Evolutionary conservation across 169 alveolate genomes (phyloP), one percentile per base, ranked within the genome.

Genomic region (Plasmodium sp.): DNA sequence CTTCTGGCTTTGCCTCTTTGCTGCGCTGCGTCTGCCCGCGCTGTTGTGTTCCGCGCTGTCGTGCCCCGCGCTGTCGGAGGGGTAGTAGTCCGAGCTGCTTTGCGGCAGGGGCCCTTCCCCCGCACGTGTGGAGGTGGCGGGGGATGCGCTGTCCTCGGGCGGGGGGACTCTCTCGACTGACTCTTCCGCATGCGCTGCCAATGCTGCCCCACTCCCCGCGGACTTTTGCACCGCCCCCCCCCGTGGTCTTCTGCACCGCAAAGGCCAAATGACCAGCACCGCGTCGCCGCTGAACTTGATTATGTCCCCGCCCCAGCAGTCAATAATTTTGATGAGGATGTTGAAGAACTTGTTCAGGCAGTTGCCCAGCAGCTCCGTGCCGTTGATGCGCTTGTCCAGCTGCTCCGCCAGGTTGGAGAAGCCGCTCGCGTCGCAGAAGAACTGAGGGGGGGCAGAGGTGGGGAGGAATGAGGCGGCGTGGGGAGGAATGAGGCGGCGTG

Each of bases 271-370:
- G 10, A 96, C 98, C 39, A 96, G 84, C 45, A 97, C 97, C 0
- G 98, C 99, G 62, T 95, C 98, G 3, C 99, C 99, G 74, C 98
- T 96, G 84, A 98, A 98, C 96, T 97, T 97, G 91, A 98, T 96
- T 31, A 98, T 97, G 84, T 97, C 99, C 1, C 98, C 99, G 5
- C 98, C 98, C 98, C 98, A 97, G 45, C 91, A 93, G 48, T 97
- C 96, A 4, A 97, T 97, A 41, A 97, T 96, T 58, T 96, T 94
- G 4, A 97, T 97, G 51, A 97, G 77, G 45, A 98, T 98, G 72
- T 97, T 97, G 74, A 97, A 97, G 77, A 97, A 97, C 84, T 95
- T 95, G 79, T 97, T 97, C 74, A 97, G 93, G 80, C 96, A 97
- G 33, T 95, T 86, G 2, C 98, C 98, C 14, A 97, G 83, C 7